Evolutionary conservation across 305 asterid genomes (phyloP).

Genomic region (Fraxinus velutina): DNA sequence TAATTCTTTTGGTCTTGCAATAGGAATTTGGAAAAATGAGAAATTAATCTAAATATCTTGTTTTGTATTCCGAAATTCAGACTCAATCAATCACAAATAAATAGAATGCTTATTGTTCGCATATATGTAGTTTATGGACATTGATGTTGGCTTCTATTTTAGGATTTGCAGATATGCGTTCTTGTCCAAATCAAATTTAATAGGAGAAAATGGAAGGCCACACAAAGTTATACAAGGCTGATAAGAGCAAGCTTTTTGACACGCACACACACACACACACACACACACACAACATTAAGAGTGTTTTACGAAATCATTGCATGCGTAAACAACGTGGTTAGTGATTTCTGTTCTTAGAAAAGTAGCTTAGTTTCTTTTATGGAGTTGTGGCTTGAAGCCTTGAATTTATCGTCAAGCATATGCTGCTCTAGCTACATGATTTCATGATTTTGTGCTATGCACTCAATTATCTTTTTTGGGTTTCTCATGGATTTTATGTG

Average conservation of each 20-base stretch:
- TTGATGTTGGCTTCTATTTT: not conserved
- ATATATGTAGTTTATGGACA: not conserved
- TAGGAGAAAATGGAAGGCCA: not conserved
- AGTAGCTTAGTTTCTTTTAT: not conserved
- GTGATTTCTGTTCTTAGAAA: not conserved
- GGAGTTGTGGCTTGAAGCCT: constrained; percentile 15
- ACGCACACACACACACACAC: constrained; percentile 15
- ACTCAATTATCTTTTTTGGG: not conserved
- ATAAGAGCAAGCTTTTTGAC: constrained; percentile 15
- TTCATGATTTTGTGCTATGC: not conserved
- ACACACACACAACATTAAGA: constrained; percentile 10
- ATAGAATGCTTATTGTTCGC: not conserved
- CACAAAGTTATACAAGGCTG: not conserved
- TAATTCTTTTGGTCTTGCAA: not conserved
- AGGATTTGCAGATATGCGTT: not conserved
- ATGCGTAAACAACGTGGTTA: not conserved
- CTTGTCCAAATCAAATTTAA: not conserved
- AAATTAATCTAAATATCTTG: not conserved
- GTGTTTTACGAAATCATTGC: not conserved
- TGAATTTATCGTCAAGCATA: constrained; percentile 8
- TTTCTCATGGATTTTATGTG: not conserved
- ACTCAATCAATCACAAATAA: not conserved
- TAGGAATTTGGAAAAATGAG: not conserved
- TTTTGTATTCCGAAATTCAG: not conserved
- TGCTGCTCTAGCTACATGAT: constrained; percentile 1